phyloP scores from a whole-genome alignment of 2,329 filamentous ascomycete genomes.

The Alternaria sp. region DNA sequence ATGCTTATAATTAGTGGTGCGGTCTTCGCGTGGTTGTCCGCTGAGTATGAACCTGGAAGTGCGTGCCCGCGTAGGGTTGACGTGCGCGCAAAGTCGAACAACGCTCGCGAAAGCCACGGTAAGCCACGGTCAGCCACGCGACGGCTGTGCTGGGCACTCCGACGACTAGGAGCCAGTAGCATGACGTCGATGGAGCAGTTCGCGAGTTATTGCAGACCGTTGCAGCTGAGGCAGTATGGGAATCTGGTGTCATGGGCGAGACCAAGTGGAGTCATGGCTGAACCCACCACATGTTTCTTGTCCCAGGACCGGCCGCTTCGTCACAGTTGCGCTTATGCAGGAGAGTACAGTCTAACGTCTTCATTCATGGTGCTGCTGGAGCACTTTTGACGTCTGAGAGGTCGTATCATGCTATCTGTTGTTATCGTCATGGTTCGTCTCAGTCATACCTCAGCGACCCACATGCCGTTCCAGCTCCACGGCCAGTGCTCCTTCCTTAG shows the following conservation, averaged over 20 bases:
- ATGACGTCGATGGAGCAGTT: conserved; percentile 35
- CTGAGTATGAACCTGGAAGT: conserved; percentile 36
- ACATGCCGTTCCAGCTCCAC: conserved; percentile 26
- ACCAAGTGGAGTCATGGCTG: conserved; percentile 44
- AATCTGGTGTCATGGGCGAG: conserved; percentile 42
- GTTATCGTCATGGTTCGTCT: conserved; percentile 32
- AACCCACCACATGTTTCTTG: conserved; percentile 18
- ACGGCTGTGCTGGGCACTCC: conserved; percentile 42
- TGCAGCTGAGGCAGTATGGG: conserved; percentile 42
- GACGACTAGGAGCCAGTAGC: conserved; percentile 38
- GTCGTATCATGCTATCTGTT: conserved; percentile 33
- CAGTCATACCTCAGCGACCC: conserved; percentile 33
- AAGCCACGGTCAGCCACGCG: conserved; percentile 50
- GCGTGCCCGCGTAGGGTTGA: conserved; percentile 31
- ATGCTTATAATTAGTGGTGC: conserved; percentile 40
- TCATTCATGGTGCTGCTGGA: conserved; percentile 36
- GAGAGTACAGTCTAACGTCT: conserved; percentile 39
- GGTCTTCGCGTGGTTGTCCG: conserved; percentile 39
- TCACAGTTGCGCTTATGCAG: conserved; percentile 44
- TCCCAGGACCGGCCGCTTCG: conserved; percentile 25
- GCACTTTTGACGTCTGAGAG: conserved; percentile 39
- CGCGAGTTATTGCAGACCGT: conserved; percentile 25
- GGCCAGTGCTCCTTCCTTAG: conserved; percentile 62
- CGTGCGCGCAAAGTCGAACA: conserved; percentile 20
- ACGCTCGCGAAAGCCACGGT: conserved; percentile 34